Evolutionary conservation across 2,329 filamentous ascomycete genomes (phyloP).

Genomic region (Ascochyta rabiei): DNA sequence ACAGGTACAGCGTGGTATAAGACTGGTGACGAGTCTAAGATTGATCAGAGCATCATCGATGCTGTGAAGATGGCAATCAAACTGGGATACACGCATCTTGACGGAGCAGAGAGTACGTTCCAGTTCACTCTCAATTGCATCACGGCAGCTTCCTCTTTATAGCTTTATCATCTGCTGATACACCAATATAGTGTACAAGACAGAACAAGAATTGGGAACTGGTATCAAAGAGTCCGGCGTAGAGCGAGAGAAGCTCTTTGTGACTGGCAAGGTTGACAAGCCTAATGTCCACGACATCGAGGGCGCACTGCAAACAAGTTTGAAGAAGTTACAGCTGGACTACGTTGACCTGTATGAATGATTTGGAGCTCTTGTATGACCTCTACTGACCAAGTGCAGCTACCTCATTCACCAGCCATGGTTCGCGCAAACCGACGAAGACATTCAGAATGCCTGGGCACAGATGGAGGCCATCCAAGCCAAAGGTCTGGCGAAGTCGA

Average conservation of each 20-base stretch:
- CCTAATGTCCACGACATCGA: slow-evolving; percentile 61
- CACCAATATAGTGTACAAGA: slow-evolving; percentile 54
- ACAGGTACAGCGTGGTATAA: slow-evolving; percentile 73
- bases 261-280: slow-evolving; percentile 63
- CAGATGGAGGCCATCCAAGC: slow-evolving; percentile 64
- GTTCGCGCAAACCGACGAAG: slow-evolving; percentile 59
- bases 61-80: slow-evolving; percentile 67
- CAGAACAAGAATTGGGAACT: slow-evolving; percentile 56
- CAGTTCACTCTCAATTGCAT: neutral
- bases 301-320: slow-evolving; percentile 59
- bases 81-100: slow-evolving; percentile 73
- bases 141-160: neutral
- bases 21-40: slow-evolving; percentile 53
- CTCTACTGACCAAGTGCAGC: slow-evolving; percentile 38
- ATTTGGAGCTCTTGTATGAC: neutral
- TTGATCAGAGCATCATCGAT: slow-evolving; percentile 65
- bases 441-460: slow-evolving; percentile 64
- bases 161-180: neutral
- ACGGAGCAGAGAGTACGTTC: slow-evolving; percentile 70
- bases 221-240: slow-evolving; percentile 55
- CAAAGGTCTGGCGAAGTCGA: slow-evolving; percentile 64
- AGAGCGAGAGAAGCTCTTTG: slow-evolving; percentile 54
- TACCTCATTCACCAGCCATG: slow-evolving; percentile 69
- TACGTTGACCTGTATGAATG: slow-evolving; percentile 66
- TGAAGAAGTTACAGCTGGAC: slow-evolving; percentile 65